Evolutionary conservation across 805 yeast genomes (phyloP).

Genomic region (Candida boidinii): DNA sequence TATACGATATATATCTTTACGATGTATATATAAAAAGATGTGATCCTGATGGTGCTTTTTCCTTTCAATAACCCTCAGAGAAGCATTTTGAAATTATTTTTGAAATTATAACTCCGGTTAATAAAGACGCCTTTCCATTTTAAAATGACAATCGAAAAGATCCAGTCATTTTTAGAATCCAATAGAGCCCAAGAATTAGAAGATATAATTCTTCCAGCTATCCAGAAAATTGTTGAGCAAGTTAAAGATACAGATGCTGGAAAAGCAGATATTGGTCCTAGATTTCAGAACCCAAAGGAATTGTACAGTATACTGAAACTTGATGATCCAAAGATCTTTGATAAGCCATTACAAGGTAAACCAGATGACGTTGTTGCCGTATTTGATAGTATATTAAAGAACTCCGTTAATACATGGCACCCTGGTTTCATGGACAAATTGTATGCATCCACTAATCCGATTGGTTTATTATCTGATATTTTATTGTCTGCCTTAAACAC

Average conservation of each 20-base stretch:
- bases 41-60: no score
- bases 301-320: slow-evolving; percentile 29
- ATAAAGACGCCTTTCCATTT: no score
- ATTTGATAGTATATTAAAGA: slow-evolving; percentile 48
- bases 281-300: slow-evolving; percentile 38
- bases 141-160: slow-evolving; percentile 1
- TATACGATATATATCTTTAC: no score
- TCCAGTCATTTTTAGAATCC: slow-evolving; percentile 31
- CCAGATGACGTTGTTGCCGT: slow-evolving; percentile 35
- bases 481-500: slow-evolving; percentile 66
- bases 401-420: slow-evolving; percentile 81
- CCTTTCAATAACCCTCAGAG: no score
- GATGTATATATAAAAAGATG: no score
- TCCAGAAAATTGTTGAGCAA: slow-evolving; percentile 44
- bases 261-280: slow-evolving; percentile 39
- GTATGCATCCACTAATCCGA: slow-evolving; percentile 80
- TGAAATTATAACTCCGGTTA: no score
- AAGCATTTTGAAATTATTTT: no score
- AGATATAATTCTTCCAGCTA: slow-evolving; percentile 38
- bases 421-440: slow-evolving; percentile 79
- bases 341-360: slow-evolving; percentile 10
- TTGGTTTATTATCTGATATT: slow-evolving; percentile 69
- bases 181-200: slow-evolving; percentile 52
- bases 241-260: slow-evolving; percentile 38
- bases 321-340: slow-evolving; percentile 22